phyloP scores from a whole-genome alignment of 352 stramenopile species.

The Pilasporangium apinafurcum region DNA sequence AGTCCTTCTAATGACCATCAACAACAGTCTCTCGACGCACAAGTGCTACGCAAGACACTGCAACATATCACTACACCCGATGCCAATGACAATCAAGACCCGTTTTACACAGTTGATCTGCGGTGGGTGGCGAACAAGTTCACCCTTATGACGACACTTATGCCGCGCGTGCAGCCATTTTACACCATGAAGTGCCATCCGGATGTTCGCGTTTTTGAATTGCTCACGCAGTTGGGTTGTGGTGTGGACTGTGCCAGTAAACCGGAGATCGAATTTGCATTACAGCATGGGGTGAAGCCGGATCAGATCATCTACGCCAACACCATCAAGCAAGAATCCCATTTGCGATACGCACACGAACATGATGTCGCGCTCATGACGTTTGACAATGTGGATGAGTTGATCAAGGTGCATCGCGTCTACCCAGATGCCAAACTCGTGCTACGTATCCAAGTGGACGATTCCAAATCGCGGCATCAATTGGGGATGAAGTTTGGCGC shows the following conservation, averaged over 20 bases:
- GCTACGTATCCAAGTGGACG: conserved; percentile 79
- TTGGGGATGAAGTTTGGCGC: conserved; percentile 85
- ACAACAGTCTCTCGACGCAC: conserved; percentile 2
- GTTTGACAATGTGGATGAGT: conserved; percentile 85
- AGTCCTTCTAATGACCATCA: not conserved
- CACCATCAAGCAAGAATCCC: conserved; percentile 76
- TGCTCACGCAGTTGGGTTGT: conserved; percentile 37
- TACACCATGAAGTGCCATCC: conserved; percentile 92
- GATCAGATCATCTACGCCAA: conserved; percentile 88
- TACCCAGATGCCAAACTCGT: conserved; percentile 46
- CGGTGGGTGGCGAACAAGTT: conserved; percentile 39
- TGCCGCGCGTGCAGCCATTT: conserved; percentile 58
- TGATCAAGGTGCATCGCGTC: conserved; percentile 50
- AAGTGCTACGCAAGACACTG: conserved; percentile 2
- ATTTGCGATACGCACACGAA: conserved; percentile 60
- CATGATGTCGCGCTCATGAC: conserved; percentile 66
- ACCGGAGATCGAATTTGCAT: conserved; percentile 66
- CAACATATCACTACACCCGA: conserved; percentile 17
- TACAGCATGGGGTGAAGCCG: conserved; percentile 36
- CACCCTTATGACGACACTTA: conserved; percentile 30
- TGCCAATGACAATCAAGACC: conserved; percentile 30
- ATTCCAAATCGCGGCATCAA: conserved; percentile 71
- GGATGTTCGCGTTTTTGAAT: conserved; percentile 45
- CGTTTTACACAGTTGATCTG: conserved; percentile 65
- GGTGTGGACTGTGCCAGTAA: conserved; percentile 87